Evolutionary conservation across 2,329 filamentous ascomycete genomes (phyloP).

Genomic region (Chaetomium sp.): DNA sequence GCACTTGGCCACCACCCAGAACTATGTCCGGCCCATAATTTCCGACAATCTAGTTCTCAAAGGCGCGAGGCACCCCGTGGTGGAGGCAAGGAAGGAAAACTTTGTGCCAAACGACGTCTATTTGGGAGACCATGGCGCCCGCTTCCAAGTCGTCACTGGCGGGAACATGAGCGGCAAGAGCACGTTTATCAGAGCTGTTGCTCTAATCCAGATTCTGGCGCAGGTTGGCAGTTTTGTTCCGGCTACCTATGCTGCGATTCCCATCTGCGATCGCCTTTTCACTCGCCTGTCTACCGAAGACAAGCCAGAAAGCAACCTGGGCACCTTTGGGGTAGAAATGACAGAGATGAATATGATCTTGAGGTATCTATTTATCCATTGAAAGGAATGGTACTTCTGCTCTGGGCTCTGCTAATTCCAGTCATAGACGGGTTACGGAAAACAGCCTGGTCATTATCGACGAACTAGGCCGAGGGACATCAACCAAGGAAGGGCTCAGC

Average conservation of each 20-base stretch:
- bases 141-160: conserved; percentile 92
- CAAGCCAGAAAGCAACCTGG: conserved; percentile 85
- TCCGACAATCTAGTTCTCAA: conserved; percentile 71
- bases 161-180: conserved; percentile 99
- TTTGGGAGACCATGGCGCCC: conserved; percentile 64
- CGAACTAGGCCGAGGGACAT: conserved; percentile 89
- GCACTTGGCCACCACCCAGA: conserved; percentile 65
- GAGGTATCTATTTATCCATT: conserved; percentile 46
- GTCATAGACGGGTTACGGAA: conserved; percentile 68
- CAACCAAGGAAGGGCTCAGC: conserved; percentile 81
- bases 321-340: conserved; percentile 94
- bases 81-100: conserved; percentile 63
- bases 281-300: conserved; percentile 86
- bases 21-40: conserved; percentile 67
- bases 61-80: conserved; percentile 74
- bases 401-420: neutral
- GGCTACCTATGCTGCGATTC: conserved; percentile 78
- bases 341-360: conserved; percentile 93
- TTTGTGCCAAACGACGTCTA: conserved; percentile 93
- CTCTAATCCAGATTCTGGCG: conserved; percentile 87
- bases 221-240: conserved; percentile 92
- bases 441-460: conserved; percentile 83
- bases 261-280: conserved; percentile 81
- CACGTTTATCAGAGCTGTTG: conserved; percentile 86
- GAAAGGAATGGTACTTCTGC: neutral